These are phyloP conservation scores for Colletotrichum echinochloae DNA, from an alignment of 2,329 filamentous ascomycete genomes.

Conservation along the genomic window DNA sequence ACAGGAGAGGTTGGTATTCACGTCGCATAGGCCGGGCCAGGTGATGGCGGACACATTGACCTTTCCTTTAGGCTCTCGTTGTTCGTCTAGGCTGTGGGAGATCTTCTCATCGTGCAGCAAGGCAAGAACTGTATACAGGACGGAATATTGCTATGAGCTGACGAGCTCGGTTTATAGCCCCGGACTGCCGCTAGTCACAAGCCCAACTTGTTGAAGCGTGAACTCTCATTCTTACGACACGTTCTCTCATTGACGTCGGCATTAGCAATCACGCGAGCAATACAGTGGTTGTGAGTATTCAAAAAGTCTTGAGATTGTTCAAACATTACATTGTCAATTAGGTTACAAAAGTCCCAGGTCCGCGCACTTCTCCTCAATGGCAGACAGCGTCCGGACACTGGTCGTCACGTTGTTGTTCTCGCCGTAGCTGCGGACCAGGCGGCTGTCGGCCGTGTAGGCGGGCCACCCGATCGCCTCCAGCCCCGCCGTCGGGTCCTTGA, in stretches of 20 bases:
- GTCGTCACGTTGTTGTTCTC: slow-evolving; percentile 29
- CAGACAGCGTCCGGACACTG: slow-evolving; percentile 14
- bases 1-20: neutral
- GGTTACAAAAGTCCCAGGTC: slow-evolving; percentile 20
- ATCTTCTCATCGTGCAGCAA: neutral
- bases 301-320: neutral
- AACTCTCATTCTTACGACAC: neutral
- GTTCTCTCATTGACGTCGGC: neutral
- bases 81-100: neutral
- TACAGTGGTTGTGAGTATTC: neutral
- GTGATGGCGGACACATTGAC: neutral
- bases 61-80: too few species aligned
- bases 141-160: neutral
- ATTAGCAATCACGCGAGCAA: neutral
- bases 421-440: slow-evolving; percentile 31
- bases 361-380: slow-evolving; percentile 26
- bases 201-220: too few species aligned
- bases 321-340: neutral
- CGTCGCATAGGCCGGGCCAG: neutral
- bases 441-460: slow-evolving; percentile 25
- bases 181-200: too few species aligned
- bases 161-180: too few species aligned
- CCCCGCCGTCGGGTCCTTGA: slow-evolving; percentile 30
- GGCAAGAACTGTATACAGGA: neutral
- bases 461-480: slow-evolving; percentile 33